Conservation (phyloP, 306 rosid species). For the Sicyos baderoa region DNA sequence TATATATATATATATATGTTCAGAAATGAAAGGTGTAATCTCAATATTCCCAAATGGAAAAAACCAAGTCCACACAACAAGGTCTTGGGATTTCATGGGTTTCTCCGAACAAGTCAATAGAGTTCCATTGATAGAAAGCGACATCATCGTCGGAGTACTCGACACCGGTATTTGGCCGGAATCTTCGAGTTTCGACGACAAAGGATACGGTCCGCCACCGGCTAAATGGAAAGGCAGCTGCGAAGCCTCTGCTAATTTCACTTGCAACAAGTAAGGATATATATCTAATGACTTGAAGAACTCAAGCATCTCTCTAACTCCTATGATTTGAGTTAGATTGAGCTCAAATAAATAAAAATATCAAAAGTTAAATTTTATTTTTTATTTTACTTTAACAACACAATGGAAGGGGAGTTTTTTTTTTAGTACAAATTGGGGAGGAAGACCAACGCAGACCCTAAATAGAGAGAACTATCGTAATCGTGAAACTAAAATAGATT, state of each 20-base stretch:
- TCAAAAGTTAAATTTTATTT: no score
- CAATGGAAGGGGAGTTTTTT: no score
- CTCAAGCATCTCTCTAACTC: no score
- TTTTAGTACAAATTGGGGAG: no score
- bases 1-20: no score
- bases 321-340: no score
- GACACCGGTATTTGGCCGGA: constrained; percentile 27
- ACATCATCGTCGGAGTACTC: constrained; percentile 20
- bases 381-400: no score
- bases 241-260: constrained; percentile 15
- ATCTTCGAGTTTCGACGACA: constrained; percentile 18
- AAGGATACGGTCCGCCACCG: constrained; percentile 27
- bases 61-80: constrained; percentile 34
- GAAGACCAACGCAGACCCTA: no score
- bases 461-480: no score
- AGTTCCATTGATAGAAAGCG: constrained; percentile 5
- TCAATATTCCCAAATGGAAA: constrained; percentile 31
- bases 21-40: constrained; percentile 34
- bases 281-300: no score
- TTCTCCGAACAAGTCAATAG: background rate
- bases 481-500: no score
- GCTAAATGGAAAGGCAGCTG: constrained; percentile 23
- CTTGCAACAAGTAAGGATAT: constrained; percentile 23
- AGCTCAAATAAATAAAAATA: no score
- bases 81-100: constrained; percentile 31